Conservation (phyloP, 2,329 filamentous ascomycete species). For the Nigrospora sphaerica region DNA sequence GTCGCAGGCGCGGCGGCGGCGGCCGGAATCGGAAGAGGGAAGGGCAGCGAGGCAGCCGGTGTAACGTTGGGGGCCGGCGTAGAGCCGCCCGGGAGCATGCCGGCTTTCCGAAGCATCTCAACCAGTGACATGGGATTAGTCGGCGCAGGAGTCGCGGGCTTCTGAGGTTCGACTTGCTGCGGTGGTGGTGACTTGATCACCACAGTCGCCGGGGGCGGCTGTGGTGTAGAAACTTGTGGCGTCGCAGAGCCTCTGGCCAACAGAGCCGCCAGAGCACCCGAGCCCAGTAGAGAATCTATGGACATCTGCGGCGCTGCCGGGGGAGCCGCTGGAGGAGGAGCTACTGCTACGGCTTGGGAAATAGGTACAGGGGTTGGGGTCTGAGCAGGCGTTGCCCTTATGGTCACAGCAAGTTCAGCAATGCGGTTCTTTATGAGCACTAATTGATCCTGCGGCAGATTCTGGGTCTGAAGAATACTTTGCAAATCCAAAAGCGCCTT, state of each 20-base stretch:
- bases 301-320: slow-evolving; percentile 33
- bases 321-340: slow-evolving; percentile 25
- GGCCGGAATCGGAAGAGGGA: slow-evolving; percentile 29
- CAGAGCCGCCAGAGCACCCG: slow-evolving; percentile 52
- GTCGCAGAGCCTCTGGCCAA: slow-evolving; percentile 47
- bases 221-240: slow-evolving; percentile 39
- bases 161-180: slow-evolving; percentile 31
- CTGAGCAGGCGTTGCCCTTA: slow-evolving; percentile 41
- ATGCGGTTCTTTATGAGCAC: slow-evolving; percentile 81
- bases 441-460: slow-evolving; percentile 73
- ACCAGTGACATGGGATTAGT: slow-evolving; percentile 53
- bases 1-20: slow-evolving; percentile 15
- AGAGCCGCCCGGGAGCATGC: slow-evolving; percentile 42
- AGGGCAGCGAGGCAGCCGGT: slow-evolving; percentile 19
- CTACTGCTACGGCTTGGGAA: slow-evolving; percentile 26
- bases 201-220: slow-evolving; percentile 29
- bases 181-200: slow-evolving; percentile 44
- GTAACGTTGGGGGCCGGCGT: slow-evolving; percentile 30
- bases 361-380: slow-evolving; percentile 30
- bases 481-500: slow-evolving; percentile 83
- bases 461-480: slow-evolving; percentile 68
- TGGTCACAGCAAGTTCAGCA: slow-evolving; percentile 63
- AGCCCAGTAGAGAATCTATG: slow-evolving; percentile 51
- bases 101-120: slow-evolving; percentile 60
- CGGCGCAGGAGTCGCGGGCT: slow-evolving; percentile 24